These are phyloP conservation scores for Calocybe cyanea DNA, from an alignment of 768 basidiomycete species.

Conservation along the genomic window DNA sequence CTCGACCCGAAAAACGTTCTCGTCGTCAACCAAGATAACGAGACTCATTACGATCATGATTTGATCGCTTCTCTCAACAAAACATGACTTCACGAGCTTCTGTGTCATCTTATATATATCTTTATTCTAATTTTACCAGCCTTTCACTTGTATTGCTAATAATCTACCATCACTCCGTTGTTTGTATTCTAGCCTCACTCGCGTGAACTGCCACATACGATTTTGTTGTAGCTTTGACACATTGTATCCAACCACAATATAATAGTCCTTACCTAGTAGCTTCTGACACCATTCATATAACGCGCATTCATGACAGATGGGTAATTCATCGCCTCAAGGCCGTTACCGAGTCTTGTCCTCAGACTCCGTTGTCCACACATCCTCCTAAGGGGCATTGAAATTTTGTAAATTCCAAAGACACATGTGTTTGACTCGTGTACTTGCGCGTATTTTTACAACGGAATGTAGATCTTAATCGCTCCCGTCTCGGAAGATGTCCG, in stretches of 20 bases:
- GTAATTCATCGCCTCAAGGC: not conserved
- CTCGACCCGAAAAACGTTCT: conserved; percentile 29
- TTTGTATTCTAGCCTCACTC: not conserved
- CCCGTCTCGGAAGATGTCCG: conserved; percentile 1
- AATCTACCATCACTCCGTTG: not conserved
- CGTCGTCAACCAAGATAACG: conserved; percentile 19
- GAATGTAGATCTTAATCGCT: not conserved
- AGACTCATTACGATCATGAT: not conserved
- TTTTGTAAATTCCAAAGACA: conserved; percentile 1
- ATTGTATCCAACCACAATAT: not conserved
- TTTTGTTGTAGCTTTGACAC: conserved; percentile 6
- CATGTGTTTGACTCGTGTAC: conserved; percentile 13
- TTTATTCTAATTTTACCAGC: conserved; percentile 13
- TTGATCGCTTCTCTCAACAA: not conserved
- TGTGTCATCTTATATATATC: conserved; percentile 2
- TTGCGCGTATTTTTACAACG: too few relatives aligned
- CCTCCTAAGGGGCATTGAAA: too few relatives aligned
- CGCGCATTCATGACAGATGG: too few relatives aligned
- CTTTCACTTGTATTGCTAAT: not conserved
- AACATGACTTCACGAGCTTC: not conserved
- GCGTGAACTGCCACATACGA: too few relatives aligned
- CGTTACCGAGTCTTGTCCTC: too few relatives aligned
- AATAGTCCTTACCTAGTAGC: too few relatives aligned
- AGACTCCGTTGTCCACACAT: too few relatives aligned
- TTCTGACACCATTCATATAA: too few relatives aligned